Evolutionary conservation across 192 early-diverging fungal genomes (phyloP), one percentile per base, ranked within the genome.

Genomic region (Mortierella hygrophila): DNA sequence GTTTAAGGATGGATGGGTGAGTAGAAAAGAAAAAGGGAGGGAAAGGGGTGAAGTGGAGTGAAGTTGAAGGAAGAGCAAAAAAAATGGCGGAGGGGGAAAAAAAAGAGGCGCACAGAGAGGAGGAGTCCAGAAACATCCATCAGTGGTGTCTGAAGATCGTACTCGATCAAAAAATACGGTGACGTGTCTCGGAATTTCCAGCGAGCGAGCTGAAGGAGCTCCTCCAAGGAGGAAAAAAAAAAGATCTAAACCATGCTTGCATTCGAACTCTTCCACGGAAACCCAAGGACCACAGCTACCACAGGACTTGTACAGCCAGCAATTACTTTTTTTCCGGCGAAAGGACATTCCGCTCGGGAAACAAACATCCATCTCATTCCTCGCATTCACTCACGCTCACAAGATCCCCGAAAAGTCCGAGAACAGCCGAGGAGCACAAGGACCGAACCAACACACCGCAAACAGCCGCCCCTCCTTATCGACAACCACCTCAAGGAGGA

Each of bases 61-160:
- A 35, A 40, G 70, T 18, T 37, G 18, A 9, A 11, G 38, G 2
- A 38, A 8, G 23, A 42, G 21, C 6, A 13, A 37, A n/a, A 29
- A 37, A 29, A 70, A n/a, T n/a, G 68, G 37, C 37, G 16, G 40
- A 41, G 37, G 29, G 23, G 13, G 26, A 63, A 63, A 63, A 63
- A 32, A 9, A 20, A 29, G 26, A 63, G 60, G 1, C 26, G 10
- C 49, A 18, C 47, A 21, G 16, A 52, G 49, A 65, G 26, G 49
- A 65, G 26, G 29, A 29, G 29, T 65, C 60, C 60, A 65, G 60
- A 65, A 65, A 65, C 32, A 65, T 65, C 60, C 60, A 65, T 65
- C 60, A 32, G 29, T 26, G 18, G 49, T 52, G 5, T 26, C 0
- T 9, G 23, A 60, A 60, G 35, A 32, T 9, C 18, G 23, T 23